These are phyloP conservation scores for Suillus occidentalis DNA, from an alignment of 768 basidiomycete genomes.

Conservation along the genomic window DNA sequence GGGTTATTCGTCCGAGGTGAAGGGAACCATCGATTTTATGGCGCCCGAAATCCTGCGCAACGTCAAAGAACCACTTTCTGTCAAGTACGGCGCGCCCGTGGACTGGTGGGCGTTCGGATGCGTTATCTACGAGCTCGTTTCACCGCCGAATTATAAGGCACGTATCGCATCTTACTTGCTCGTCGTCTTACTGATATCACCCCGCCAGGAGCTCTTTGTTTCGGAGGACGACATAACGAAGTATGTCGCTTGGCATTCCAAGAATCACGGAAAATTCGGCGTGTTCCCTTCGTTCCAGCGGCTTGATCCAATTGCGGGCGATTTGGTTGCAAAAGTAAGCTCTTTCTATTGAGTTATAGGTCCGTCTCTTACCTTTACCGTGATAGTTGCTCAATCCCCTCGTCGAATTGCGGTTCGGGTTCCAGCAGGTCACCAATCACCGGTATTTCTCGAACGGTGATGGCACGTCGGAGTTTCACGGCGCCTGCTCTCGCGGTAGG, in stretches of 20 bases:
- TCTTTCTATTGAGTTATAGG: no score
- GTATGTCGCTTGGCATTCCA: slow-evolving; percentile 22
- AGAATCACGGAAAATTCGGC: slow-evolving; percentile 1
- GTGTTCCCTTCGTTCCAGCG: slow-evolving; percentile 24
- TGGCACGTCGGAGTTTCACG: no score
- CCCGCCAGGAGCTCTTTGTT: slow-evolving; percentile 34
- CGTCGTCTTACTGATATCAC: not conserved
- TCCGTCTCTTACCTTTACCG: no score
- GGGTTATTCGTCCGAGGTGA: slow-evolving; percentile 25
- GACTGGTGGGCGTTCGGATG: slow-evolving; percentile 47
- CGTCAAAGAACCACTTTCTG: slow-evolving; percentile 5
- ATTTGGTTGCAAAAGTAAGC: no score
- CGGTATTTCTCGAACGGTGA: no score
- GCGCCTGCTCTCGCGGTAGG: no score
- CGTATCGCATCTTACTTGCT: not conserved
- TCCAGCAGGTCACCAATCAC: no score
- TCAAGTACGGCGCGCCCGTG: slow-evolving; percentile 32
- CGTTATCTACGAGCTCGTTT: slow-evolving; percentile 39
- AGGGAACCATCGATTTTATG: slow-evolving; percentile 39
- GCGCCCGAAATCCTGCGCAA: slow-evolving; percentile 42
- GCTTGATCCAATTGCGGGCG: no score
- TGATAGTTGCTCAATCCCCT: no score
- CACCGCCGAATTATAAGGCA: slow-evolving; percentile 25
- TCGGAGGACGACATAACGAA: slow-evolving; percentile 21
- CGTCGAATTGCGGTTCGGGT: no score